Evolutionary conservation across 441 rosid species (phyloP).

Genomic region (Bruguiera hainesii): DNA sequence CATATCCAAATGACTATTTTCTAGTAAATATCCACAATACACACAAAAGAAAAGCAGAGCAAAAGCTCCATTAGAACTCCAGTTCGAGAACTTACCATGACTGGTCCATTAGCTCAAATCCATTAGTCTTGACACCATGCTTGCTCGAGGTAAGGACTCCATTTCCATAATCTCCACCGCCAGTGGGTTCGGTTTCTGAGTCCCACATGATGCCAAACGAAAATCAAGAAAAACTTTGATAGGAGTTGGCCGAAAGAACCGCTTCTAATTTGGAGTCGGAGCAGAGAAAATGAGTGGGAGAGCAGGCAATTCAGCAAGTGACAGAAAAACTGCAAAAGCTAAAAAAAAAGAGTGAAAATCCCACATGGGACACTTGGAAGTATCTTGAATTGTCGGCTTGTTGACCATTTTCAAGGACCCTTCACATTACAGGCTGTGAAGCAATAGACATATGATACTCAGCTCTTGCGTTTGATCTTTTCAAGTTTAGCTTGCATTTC

Average conservation of each 20-base stretch:
- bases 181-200: conserved; percentile 64
- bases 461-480: conserved; percentile 40
- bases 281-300: conserved; percentile 24
- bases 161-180: conserved; percentile 77
- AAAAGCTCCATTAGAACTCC: not conserved
- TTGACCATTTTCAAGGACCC: conserved; percentile 37
- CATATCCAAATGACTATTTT: not conserved
- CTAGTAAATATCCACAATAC: not conserved
- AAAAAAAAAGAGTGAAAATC: conserved; percentile 28
- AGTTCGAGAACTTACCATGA: conserved; percentile 54
- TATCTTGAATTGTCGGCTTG: conserved; percentile 54
- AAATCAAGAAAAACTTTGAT: conserved; percentile 18
- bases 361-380: conserved; percentile 84
- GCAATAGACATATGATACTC: conserved; percentile 44
- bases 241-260: conserved; percentile 13
- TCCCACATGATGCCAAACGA: conserved; percentile 73
- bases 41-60: not conserved
- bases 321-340: conserved; percentile 28
- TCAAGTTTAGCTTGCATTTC: conserved; percentile 8
- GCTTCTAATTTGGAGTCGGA: conserved; percentile 12
- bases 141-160: conserved; percentile 63
- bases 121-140: conserved; percentile 72
- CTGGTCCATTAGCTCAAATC: conserved; percentile 82
- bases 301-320: conserved; percentile 22
- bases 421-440: conserved; percentile 55